Percentiles rank a stretch among this genome's conserved stretches.
Evolutionary conservation across 2,329 filamentous ascomycete species (phyloP).

Genomic region (Sporothrix globosa): DNA sequence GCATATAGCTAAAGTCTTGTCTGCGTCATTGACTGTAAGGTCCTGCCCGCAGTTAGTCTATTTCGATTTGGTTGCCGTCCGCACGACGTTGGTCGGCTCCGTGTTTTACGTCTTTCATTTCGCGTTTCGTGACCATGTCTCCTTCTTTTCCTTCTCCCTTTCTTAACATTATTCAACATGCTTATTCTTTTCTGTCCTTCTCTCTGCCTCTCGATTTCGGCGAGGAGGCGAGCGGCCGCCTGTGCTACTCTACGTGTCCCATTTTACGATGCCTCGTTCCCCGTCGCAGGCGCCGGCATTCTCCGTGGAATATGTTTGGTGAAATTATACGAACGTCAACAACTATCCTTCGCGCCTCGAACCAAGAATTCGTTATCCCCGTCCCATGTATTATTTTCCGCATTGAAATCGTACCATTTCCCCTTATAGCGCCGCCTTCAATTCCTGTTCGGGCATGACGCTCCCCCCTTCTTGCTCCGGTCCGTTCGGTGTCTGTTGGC

Average conservation of each 20-base stretch:
- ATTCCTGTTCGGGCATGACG: background rate
- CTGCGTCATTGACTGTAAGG: too few species aligned
- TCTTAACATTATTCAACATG: background rate
- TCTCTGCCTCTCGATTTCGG: background rate
- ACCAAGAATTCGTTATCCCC: background rate
- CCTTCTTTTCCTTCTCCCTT: background rate
- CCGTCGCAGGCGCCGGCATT: background rate
- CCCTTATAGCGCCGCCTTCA: background rate
- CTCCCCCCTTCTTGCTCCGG: background rate
- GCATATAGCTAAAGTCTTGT: too few species aligned
- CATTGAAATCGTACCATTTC: background rate
- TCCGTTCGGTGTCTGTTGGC: constrained; percentile 6
- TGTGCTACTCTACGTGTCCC: too few species aligned
- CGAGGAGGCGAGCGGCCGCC: too few species aligned
- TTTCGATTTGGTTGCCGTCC: background rate
- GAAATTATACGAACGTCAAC: too few species aligned
- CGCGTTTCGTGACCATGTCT: background rate
- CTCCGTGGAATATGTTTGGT: too few species aligned
- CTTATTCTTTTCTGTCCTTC: background rate
- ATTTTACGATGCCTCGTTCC: background rate
- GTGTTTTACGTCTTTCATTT: constrained; percentile 3
- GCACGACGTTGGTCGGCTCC: background rate
- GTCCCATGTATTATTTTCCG: background rate
- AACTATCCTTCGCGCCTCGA: too few species aligned
- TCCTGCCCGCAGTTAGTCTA: too few species aligned